Base-by-base conservation (phyloP, 805 yeast species). In the Cyberlindnera maritima region DNA sequence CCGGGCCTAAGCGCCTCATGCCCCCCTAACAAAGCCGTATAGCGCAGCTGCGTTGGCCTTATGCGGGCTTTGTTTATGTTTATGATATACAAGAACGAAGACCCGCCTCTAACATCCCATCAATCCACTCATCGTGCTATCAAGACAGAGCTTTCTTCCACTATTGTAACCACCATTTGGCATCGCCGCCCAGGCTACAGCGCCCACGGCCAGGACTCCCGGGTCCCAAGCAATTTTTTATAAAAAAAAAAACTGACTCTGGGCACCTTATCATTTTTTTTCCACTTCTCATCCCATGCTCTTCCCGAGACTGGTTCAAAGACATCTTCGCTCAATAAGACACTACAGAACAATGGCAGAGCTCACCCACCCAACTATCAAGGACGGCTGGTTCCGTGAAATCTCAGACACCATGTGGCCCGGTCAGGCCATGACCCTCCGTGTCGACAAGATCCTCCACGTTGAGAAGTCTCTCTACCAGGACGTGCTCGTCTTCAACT, bases 381-480 rank as follows among this genome's bases (percentile, higher is more conserved):
- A 52, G 65, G 90, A 94, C 69, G 97, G 97, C 63, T 92, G 99
- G 99, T 92, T 92, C 74, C 83, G 92, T 61, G 99, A 92, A 70
- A 76, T 87, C 67, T 87, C 96, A 57, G 88, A 91, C 68, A 88
- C 96, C 65, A 86, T 89, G 88, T 92, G 97, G 96, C 98, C 99
- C 26, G 99, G 99, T 56, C 96, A 91, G 77, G 98, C 97, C 58
- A 84, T 94, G 94, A 80, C 90, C 43, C 76, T 92, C 58, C 79
- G 83, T 55, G 98, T 92, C 48, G 89, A 92, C 57, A 82, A 90
- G 68, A 79, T 92, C 44, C 76, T 92, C 56, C 90, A 87, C 70
- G 85, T 79, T 52, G 96, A 85, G 67, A 78, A 84, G 68, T 88
- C 97, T 50, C 79, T 83, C 68, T 92, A 86, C 70, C 99, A 92